These are phyloP conservation scores for Berberis thunbergii DNA, from an alignment of 164 flowering plant species.

Conservation along the genomic window DNA sequence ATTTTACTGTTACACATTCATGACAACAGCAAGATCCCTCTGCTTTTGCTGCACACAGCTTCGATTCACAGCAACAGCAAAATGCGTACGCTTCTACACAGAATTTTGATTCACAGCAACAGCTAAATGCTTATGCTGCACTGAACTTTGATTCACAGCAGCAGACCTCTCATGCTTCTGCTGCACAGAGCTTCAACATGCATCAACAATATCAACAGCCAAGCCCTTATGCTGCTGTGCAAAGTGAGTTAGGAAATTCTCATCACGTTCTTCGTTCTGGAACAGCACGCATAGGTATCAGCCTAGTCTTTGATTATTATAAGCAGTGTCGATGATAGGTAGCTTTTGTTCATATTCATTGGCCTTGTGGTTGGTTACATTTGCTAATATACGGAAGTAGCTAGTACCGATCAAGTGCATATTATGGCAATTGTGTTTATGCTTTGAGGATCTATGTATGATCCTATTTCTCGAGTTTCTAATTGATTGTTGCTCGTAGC, in stretches of 20 bases:
- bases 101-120: slow-evolving; percentile 8
- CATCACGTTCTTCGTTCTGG: too few relatives aligned
- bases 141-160: slow-evolving; percentile 9
- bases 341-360: too few relatives aligned
- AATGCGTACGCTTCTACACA: slow-evolving; percentile 16
- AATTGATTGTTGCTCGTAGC: too few relatives aligned
- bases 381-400: too few relatives aligned
- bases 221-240: neutral
- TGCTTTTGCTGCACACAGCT: slow-evolving; percentile 13
- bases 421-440: too few relatives aligned
- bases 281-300: too few relatives aligned
- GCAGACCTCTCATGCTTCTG: slow-evolving; percentile 5
- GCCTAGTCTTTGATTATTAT: too few relatives aligned
- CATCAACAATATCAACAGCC: slow-evolving; percentile 3
- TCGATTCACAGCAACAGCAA: slow-evolving; percentile 12
- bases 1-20: neutral
- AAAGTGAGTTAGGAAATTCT: neutral
- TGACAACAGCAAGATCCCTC: slow-evolving; percentile 13
- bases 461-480: too few relatives aligned
- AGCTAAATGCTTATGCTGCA: slow-evolving; percentile 8
- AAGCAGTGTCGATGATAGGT: too few relatives aligned
- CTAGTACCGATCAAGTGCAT: too few relatives aligned
- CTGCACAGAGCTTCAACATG: slow-evolving; percentile 1
- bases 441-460: too few relatives aligned
- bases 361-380: too few relatives aligned